Conservation (phyloP, 331 rosid genomes). For the Dryas integrifolia region DNA sequence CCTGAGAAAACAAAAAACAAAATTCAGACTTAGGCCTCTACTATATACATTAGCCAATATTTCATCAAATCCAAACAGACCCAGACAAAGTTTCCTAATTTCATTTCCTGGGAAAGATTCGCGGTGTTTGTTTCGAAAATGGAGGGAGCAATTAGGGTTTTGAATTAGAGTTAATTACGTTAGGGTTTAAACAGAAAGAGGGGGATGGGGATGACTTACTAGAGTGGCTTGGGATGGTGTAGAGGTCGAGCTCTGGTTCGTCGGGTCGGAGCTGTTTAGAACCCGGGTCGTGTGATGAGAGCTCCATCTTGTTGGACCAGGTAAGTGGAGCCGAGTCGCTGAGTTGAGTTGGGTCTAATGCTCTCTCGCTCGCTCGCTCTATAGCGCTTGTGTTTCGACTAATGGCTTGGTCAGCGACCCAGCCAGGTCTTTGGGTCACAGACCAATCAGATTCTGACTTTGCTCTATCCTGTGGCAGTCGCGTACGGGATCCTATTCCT, state of each 20-base stretch:
- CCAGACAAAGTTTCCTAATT: background rate
- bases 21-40: background rate
- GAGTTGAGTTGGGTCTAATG: conserved; percentile 13
- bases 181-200: conserved; percentile 24
- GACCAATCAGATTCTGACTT: conserved; percentile 10
- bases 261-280: conserved; percentile 47
- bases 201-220: conserved; percentile 43
- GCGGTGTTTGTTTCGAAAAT: background rate
- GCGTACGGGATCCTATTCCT: background rate
- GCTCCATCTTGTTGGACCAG: conserved; percentile 48
- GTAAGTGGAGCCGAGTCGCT: conserved; percentile 16
- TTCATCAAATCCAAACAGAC: background rate
- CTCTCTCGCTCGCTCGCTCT: conserved; percentile 10
- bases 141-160: conserved; percentile 5
- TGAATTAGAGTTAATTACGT: background rate
- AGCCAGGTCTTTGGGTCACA: background rate
- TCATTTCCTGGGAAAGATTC: background rate
- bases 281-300: conserved; percentile 41
- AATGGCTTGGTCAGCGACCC: background rate
- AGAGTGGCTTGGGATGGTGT: conserved; percentile 83
- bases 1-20: conserved; percentile 34
- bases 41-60: background rate
- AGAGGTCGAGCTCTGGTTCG: conserved; percentile 86
- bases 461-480: background rate
- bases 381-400: conserved; percentile 27